phyloP scores from a whole-genome alignment of 2,329 filamentous ascomycete species.

The Didymellaceae sp. region DNA sequence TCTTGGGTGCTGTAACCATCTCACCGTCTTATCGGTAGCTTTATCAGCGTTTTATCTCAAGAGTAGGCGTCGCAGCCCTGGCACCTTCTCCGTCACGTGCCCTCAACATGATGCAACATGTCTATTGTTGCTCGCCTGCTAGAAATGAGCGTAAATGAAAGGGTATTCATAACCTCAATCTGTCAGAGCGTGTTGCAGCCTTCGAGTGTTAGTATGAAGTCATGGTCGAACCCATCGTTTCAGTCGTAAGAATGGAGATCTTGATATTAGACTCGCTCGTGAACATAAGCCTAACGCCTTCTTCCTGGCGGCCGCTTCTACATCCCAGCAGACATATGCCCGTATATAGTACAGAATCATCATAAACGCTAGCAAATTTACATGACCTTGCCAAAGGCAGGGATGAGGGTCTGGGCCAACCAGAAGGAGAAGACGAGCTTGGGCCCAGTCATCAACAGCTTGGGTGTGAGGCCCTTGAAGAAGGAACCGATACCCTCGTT shows the following conservation, averaged over 20 bases:
- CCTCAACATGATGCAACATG: no score
- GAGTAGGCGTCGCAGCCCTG: no score
- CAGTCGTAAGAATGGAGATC: conserved; percentile 32
- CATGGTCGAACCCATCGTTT: no score
- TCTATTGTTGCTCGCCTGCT: no score
- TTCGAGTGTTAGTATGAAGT: no score
- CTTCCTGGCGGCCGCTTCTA: conserved; percentile 23
- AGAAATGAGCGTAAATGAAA: no score
- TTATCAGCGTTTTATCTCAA: no score
- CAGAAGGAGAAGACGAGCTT: conserved; percentile 99
- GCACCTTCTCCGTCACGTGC: no score
- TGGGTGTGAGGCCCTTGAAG: conserved; percentile 97
- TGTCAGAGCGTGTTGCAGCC: no score
- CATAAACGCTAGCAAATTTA: conserved; percentile 44
- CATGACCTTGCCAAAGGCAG: conserved; percentile 78
- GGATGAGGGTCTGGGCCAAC: conserved; percentile 97
- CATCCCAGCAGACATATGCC: conserved; percentile 25
- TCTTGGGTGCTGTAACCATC: no score
- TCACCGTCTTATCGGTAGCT: no score
- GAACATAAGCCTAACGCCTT: conserved; percentile 27
- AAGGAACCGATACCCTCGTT: conserved; percentile 86
- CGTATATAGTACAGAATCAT: conserved; percentile 39
- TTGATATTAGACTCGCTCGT: conserved; percentile 14
- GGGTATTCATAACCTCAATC: no score
- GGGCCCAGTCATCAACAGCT: conserved; percentile 98